phyloP scores from a whole-genome alignment of 306 rosid genomes.

The Casuarina cunninghamiana region DNA sequence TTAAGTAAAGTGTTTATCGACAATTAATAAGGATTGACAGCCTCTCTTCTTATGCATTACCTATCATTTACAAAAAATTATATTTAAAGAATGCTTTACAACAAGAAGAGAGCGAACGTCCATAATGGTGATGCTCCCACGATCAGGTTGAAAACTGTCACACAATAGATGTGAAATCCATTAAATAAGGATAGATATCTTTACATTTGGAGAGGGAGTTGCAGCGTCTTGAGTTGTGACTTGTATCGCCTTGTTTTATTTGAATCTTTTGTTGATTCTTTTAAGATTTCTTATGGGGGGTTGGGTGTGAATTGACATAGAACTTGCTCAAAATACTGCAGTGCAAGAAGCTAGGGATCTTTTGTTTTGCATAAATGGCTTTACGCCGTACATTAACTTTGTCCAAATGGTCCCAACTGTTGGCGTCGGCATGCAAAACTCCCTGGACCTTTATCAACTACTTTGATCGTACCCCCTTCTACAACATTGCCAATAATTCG shows the following conservation, averaged over 20 bases:
- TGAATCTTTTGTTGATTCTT: not conserved
- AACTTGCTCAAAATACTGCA: not conserved
- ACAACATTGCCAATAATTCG: slow-evolving; percentile 77
- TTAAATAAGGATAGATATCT: too few species aligned
- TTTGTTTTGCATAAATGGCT: not conserved
- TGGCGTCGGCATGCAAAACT: slow-evolving; percentile 88
- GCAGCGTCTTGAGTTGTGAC: not conserved
- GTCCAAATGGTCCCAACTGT: slow-evolving; percentile 98
- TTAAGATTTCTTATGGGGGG: not conserved
- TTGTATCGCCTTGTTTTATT: not conserved
- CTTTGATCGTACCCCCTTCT: slow-evolving; percentile 77
- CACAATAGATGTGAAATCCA: too few species aligned
- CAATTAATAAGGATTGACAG: not conserved
- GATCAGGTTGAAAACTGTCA: too few species aligned
- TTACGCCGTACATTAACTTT: slow-evolving; percentile 29
- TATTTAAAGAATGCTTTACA: not conserved
- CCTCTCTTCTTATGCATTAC: not conserved
- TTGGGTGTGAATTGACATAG: not conserved
- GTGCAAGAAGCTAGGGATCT: not conserved
- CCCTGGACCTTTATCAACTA: slow-evolving; percentile 91
- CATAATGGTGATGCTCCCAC: too few species aligned
- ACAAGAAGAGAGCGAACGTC: too few species aligned
- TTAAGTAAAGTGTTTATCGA: too few species aligned
- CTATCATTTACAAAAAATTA: too few species aligned
- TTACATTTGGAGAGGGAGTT: not conserved